phyloP scores from a whole-genome alignment of 441 rosid genomes.

The Populus tomentosa region DNA sequence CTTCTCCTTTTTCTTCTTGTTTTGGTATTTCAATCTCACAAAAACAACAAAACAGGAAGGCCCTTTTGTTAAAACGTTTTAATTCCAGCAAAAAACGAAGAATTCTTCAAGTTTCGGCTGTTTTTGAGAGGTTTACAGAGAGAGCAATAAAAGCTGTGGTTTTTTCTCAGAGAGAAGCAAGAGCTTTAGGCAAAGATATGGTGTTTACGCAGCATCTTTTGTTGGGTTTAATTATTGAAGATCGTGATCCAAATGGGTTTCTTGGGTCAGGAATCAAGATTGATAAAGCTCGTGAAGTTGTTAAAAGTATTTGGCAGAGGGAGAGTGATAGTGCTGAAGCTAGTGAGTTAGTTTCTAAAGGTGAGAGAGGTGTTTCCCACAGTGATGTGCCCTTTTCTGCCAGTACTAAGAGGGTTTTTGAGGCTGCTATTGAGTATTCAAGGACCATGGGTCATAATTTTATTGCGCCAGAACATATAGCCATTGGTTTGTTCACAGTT shows the following conservation, averaged over 20 bases:
- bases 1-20: conserved; percentile 45
- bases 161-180: conserved; percentile 76
- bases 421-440: conserved; percentile 92
- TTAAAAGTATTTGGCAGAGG: conserved; percentile 53
- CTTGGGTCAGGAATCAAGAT: conserved; percentile 65
- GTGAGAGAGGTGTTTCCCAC: conserved; percentile 31
- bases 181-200: conserved; percentile 62
- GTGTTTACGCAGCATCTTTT: conserved; percentile 78
- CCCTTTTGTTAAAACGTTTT: background rate
- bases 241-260: conserved; percentile 72
- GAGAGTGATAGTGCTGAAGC: conserved; percentile 24
- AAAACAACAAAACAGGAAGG: background rate
- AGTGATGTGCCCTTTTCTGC: conserved; percentile 72
- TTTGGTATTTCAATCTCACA: conserved; percentile 37
- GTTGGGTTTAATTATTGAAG: conserved; percentile 69
- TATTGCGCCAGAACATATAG: conserved; percentile 84
- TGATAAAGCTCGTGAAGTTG: conserved; percentile 67
- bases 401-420: conserved; percentile 79
- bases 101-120: conserved; percentile 52
- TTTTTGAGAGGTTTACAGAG: conserved; percentile 84
- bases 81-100: conserved; percentile 33
- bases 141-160: conserved; percentile 73
- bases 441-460: conserved; percentile 73
- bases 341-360: conserved; percentile 25
- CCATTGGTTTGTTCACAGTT: conserved; percentile 73